Evolutionary conservation across 202 grass and related monocot species (phyloP), one percentile per base, ranked within the genome.

Genomic region (Carex sylvatica): DNA sequence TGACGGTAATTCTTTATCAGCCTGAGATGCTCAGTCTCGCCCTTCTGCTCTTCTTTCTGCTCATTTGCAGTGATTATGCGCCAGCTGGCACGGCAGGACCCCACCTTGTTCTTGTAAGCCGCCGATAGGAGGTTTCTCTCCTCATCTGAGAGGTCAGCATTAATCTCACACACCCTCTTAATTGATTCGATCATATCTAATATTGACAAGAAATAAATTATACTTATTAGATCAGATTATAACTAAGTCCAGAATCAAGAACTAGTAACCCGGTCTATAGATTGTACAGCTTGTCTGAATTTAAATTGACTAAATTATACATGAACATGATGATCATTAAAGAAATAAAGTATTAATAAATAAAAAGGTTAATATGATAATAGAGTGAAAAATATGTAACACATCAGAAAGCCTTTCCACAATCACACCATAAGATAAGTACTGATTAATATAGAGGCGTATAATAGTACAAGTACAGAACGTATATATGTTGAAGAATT

Each of bases 141-240:
- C 9, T 85, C 82, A n/a, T 35, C 9, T 11, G 82, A 66, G 49
- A 88, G 82, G 33, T 88, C 82, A 4, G 71, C 56, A 66, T 84
- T 35, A 36, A 88, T 78, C 82, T 23, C 64, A 13, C 75, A 67
- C 23, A 84, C 77, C 44, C 77, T 84, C 67, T 84, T 88, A 77
- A 88, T 88, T 16, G 82, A 73, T 47, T 88, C 82, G 20, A 84
- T 58, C 87, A 88, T 64, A 53, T 88, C 87, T 88, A 65, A 68
- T 35, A 44, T 31, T 76, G 47, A n/a, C 24, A 76, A 33, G 13
- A 18, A 53, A 74, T 26, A 54, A 74, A 28, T 74, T 74, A 31
- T 74, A 54, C 71, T 56, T 24, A 35, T 76, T 51, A 56, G 24
- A 55, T 75, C 26, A 75, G 23, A 75, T 75, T 75, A 68, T 38